phyloP scores from a whole-genome alignment of 805 yeast genomes.

The Metschnikowia cerradonensis region DNA sequence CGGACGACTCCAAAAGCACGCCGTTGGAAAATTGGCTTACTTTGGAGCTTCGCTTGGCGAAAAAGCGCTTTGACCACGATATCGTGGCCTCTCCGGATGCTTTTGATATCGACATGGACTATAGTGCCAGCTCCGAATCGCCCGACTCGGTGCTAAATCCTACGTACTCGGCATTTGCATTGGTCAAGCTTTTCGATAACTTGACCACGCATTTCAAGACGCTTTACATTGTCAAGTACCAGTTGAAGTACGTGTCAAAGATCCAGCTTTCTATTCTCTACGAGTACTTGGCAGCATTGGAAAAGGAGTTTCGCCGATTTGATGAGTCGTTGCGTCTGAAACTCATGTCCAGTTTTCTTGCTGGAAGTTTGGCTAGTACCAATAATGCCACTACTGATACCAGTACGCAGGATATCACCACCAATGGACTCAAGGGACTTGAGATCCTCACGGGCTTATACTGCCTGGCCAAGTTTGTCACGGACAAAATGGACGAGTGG shows the following conservation, averaged over 20 bases:
- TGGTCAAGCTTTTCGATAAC: conserved; percentile 54
- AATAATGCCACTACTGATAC: conserved; percentile 6
- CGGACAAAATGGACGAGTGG: conserved; percentile 33
- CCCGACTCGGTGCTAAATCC: conserved; percentile 37
- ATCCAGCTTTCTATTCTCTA: conserved; percentile 58
- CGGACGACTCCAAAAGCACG: conserved; percentile 31
- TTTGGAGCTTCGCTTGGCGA: conserved; percentile 51
- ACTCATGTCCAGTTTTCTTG: conserved; percentile 30
- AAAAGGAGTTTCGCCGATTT: conserved; percentile 38
- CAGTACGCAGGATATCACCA: conserved; percentile 91
- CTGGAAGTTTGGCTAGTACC: conserved; percentile 20
- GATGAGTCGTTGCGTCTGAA: conserved; percentile 35
- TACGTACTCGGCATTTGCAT: conserved; percentile 56
- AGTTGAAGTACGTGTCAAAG: conserved; percentile 49
- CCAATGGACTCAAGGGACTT: conserved; percentile 40
- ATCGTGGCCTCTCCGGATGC: conserved; percentile 47
- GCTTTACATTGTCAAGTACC: conserved; percentile 47
- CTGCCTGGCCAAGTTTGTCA: conserved; percentile 32
- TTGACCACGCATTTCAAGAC: conserved; percentile 53
- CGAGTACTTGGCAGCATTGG: conserved; percentile 36
- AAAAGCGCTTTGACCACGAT: conserved; percentile 45
- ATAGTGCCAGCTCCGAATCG: conserved; percentile 16
- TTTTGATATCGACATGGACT: conserved; percentile 57
- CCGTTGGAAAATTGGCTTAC: conserved; percentile 46
- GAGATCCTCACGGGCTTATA: conserved; percentile 29